Conservation (phyloP, 371 early-diverging fungal species). For the Mucor lusitanicus region DNA sequence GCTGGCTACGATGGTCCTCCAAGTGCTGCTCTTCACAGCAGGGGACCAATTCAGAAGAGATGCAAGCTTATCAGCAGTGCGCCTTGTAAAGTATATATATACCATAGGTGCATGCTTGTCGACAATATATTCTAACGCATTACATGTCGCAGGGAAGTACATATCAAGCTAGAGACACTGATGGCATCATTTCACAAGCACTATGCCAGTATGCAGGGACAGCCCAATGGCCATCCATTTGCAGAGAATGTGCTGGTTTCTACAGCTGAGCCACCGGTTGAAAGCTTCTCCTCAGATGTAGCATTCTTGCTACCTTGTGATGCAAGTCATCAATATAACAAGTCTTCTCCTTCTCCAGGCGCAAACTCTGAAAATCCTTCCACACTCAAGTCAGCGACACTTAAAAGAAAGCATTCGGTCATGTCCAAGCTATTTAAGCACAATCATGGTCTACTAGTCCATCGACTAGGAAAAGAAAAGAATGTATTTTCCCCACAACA, state of each 20-base stretch:
- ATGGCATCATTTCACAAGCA: constrained; percentile 21
- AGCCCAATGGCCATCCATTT: background rate
- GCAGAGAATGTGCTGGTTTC: background rate
- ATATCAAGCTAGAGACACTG: constrained; percentile 23
- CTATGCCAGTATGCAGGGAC: background rate
- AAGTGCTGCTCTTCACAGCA: background rate
- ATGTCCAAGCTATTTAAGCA: background rate
- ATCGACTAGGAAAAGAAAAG: background rate
- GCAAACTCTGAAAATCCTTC: background rate
- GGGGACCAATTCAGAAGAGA: background rate
- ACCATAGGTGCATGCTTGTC: background rate
- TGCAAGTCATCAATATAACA: background rate
- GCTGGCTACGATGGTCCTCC: constrained; percentile 8
- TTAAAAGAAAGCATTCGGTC: background rate
- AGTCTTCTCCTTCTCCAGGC: background rate
- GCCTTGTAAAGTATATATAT: constrained; percentile 9
- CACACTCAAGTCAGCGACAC: background rate
- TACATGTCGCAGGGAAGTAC: constrained; percentile 14
- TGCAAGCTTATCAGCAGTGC: constrained; percentile 13
- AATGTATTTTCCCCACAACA: too few relatives aligned
- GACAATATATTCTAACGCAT: background rate
- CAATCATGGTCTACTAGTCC: background rate
- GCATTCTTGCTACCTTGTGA: background rate
- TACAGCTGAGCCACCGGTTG: background rate
- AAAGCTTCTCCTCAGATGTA: background rate